Evolutionary conservation across 2,329 filamentous ascomycete genomes (phyloP).

Genomic region (Calonectria pauciramosa): DNA sequence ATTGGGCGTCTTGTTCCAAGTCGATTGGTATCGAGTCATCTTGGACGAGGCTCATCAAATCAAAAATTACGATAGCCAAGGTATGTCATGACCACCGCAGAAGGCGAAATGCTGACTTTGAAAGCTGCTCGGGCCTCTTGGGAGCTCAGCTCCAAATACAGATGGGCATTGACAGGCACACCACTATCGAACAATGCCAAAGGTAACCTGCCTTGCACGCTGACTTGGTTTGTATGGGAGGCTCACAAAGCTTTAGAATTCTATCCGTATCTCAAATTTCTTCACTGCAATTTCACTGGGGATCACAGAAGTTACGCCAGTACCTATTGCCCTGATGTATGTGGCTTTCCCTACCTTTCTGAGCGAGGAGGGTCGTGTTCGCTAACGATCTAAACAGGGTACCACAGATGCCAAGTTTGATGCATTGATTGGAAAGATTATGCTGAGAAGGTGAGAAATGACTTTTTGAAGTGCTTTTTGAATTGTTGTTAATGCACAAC

Average conservation of each 20-base stretch:
- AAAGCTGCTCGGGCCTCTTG: slow-evolving; percentile 42
- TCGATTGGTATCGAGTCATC: slow-evolving; percentile 65
- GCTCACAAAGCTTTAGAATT: slow-evolving; percentile 46
- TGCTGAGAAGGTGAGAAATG: slow-evolving; percentile 45
- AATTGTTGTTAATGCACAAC: background rate
- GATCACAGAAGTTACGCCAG: slow-evolving; percentile 21
- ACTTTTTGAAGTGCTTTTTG: background rate
- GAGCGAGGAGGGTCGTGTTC: background rate
- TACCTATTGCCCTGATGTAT: slow-evolving; percentile 37
- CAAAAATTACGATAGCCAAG: slow-evolving; percentile 59
- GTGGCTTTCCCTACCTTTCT: background rate
- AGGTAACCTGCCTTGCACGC: slow-evolving; percentile 41
- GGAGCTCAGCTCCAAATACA: slow-evolving; percentile 45
- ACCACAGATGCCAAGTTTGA: slow-evolving; percentile 35
- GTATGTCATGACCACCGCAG: slow-evolving; percentile 36
- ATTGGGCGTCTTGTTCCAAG: slow-evolving; percentile 35
- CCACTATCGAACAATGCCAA: slow-evolving; percentile 49
- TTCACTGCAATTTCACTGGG: slow-evolving; percentile 38
- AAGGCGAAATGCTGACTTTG: background rate
- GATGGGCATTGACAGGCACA: slow-evolving; percentile 54
- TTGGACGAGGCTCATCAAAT: slow-evolving; percentile 71
- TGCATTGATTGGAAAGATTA: slow-evolving; percentile 37
- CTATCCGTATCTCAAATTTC: slow-evolving; percentile 52
- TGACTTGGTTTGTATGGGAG: rapidly evolving
- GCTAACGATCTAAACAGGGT: slow-evolving; percentile 23